phyloP scores from a whole-genome alignment of 257 asterid species.

The Paraleonurus japonicus region DNA sequence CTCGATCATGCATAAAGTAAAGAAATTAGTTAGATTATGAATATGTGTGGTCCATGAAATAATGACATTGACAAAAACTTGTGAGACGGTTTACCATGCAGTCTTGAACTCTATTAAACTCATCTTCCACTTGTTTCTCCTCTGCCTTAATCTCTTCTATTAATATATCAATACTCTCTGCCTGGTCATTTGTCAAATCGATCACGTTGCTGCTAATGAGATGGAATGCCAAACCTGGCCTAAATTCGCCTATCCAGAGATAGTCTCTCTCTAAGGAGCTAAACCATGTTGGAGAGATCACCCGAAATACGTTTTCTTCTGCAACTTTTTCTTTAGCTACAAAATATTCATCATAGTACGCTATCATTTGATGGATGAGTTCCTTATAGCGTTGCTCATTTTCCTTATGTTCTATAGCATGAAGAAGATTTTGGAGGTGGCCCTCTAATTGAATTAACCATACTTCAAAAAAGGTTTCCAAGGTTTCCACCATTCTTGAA shows the following conservation, averaged over 20 bases:
- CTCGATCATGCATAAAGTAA: too few relatives aligned
- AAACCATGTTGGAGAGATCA: constrained; percentile 34
- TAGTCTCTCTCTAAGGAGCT: constrained; percentile 30
- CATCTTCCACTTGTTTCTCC: constrained; percentile 22
- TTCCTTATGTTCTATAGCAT: background rate
- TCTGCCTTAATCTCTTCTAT: constrained; percentile 24
- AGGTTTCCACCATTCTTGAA: background rate
- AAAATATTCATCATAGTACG: constrained; percentile 30
- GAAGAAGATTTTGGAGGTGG: constrained; percentile 7
- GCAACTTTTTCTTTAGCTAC: constrained; percentile 28
- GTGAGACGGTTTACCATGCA: too few relatives aligned
- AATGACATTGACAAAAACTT: too few relatives aligned
- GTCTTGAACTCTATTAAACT: constrained; percentile 29
- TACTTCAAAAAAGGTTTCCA: constrained; percentile 22
- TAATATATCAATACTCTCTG: constrained; percentile 22
- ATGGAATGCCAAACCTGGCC: constrained; percentile 27
- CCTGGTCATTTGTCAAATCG: constrained; percentile 35
- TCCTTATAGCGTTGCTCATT: constrained; percentile 16
- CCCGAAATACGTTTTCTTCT: constrained; percentile 34
- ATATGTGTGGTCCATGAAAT: too few relatives aligned
- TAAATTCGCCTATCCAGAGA: constrained; percentile 41
- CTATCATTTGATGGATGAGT: constrained; percentile 19
- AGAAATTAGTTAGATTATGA: too few relatives aligned
- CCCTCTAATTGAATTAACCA: constrained; percentile 33
- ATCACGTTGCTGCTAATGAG: constrained; percentile 18